These are phyloP conservation scores for Daldinia vernicosa DNA, from an alignment of 495 filamentous ascomycete species.

Conservation along the genomic window DNA sequence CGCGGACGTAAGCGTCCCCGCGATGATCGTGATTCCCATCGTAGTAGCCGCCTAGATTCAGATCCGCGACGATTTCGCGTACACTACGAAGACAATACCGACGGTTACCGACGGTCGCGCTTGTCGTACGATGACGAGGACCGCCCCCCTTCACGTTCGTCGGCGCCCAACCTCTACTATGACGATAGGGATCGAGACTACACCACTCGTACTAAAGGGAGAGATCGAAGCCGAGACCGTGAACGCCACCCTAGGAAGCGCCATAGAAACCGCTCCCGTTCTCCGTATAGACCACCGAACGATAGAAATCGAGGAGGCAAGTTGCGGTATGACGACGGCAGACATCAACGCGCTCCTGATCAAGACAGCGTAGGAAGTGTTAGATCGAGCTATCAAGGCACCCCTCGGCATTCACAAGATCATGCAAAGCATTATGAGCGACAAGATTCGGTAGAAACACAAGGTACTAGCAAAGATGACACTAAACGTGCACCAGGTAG, in stretches of 20 bases:
- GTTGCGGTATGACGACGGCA: conserved; percentile 35
- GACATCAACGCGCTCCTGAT: conserved; percentile 36
- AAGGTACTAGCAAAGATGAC: conserved; percentile 62
- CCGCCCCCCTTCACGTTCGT: conserved; percentile 60
- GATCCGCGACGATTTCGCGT: conserved; percentile 68
- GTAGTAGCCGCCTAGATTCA: conserved; percentile 54
- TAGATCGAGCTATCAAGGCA: conserved; percentile 40
- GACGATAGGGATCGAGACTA: conserved; percentile 61
- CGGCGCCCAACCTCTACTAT: conserved; percentile 58
- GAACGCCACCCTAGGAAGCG: conserved; percentile 66
- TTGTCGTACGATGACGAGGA: conserved; percentile 73
- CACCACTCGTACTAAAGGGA: conserved; percentile 30
- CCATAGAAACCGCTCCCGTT: conserved; percentile 72
- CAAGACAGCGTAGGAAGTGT: conserved; percentile 24
- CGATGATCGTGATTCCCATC: conserved; percentile 69
- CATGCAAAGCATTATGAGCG: conserved; percentile 40
- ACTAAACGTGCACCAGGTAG: conserved; percentile 71
- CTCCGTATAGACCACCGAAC: conserved; percentile 60
- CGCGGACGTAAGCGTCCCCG: conserved; percentile 75
- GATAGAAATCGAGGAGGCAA: conserved; percentile 55
- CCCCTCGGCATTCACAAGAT: conserved; percentile 39
- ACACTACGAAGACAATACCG: conserved; percentile 65
- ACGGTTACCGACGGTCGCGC: conserved; percentile 56
- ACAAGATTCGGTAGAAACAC: conserved; percentile 45
- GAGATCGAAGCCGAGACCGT: conserved; percentile 47